Percentiles rank a stretch among this genome's conserved stretches.
These are phyloP conservation scores for Halophytophthora polymorphica DNA, from an alignment of 352 stramenopile species.

Conservation along the genomic window DNA sequence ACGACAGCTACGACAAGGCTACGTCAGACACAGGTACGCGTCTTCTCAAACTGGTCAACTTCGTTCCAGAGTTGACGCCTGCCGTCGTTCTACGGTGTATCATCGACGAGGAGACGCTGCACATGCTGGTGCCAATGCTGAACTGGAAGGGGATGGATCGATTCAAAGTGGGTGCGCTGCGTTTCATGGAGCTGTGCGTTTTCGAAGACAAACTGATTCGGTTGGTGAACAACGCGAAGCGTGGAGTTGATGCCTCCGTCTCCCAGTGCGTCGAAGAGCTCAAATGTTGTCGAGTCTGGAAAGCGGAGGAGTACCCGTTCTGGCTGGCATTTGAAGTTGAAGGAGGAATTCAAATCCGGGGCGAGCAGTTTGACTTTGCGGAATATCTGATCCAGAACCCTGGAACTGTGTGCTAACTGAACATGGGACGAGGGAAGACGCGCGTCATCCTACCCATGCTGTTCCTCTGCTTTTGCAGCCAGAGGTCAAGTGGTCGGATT, in stretches of 20 bases:
- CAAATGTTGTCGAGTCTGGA: conserved; percentile 41
- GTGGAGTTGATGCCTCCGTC: conserved; percentile 8
- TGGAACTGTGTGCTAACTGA: conserved; percentile 76
- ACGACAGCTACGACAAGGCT: conserved; percentile 1
- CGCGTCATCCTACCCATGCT: conserved; percentile 88
- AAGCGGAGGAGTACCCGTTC: conserved; percentile 48
- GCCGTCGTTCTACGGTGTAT: conserved; percentile 36
- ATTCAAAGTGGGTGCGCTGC: conserved; percentile 22
- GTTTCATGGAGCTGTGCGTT: conserved; percentile 65
- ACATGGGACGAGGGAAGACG: conserved; percentile 90
- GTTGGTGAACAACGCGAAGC: conserved; percentile 18
- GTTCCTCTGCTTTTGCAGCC: conserved; percentile 60
- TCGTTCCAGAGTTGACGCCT: conserved; percentile 21
- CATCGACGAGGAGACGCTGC: conserved; percentile 31
- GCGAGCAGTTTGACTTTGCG: conserved; percentile 76
- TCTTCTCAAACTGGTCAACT: conserved; percentile 24
- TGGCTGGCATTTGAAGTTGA: conserved; percentile 90
- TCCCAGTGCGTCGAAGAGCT: conserved; percentile 58
- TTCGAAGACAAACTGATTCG: conserved; percentile 69
- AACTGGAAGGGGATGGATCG: conserved; percentile 3
- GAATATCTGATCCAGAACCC: conserved; percentile 67
- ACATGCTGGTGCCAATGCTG: conserved; percentile 26
- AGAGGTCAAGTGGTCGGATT: conserved; percentile 14
- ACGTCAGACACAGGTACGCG: conserved; percentile 8
- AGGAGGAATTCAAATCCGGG: conserved; percentile 70